phyloP scores from a whole-genome alignment of 768 basidiomycete genomes.

The Mycena albidolilacea region DNA sequence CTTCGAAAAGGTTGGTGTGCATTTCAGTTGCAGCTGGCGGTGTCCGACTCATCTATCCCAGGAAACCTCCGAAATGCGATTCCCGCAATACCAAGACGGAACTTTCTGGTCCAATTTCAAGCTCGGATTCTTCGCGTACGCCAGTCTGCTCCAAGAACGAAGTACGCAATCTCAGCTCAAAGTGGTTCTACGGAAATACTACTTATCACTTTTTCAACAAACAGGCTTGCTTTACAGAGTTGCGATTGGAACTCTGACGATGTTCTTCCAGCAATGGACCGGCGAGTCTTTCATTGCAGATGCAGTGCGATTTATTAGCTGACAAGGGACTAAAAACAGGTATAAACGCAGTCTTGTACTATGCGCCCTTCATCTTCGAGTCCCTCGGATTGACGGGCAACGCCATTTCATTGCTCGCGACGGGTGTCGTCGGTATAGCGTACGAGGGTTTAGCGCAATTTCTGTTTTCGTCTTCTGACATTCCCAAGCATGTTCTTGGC shows the following conservation, averaged over 20 bases:
- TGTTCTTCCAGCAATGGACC: constrained; percentile 91
- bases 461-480: not conserved
- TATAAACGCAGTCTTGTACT: constrained; percentile 83
- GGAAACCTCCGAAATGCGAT: constrained; percentile 69
- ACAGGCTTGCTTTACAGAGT: constrained; percentile 74
- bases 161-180: constrained; percentile 48
- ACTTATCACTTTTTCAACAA: constrained; percentile 40
- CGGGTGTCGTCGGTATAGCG: constrained; percentile 84
- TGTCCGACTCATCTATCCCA: not conserved
- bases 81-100: constrained; percentile 78
- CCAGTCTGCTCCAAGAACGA: constrained; percentile 69
- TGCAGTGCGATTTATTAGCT: not conserved
- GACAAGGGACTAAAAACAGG: constrained; percentile 52
- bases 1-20: constrained; percentile 65
- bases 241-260: constrained; percentile 70
- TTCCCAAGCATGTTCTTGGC: constrained; percentile 75
- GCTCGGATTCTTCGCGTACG: constrained; percentile 72
- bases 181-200: not conserved
- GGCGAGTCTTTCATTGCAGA: constrained; percentile 29
- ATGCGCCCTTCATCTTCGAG: constrained; percentile 80
- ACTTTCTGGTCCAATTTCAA: constrained; percentile 69
- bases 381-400: constrained; percentile 73
- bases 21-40: too few species aligned
- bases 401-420: constrained; percentile 65
- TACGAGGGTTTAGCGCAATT: constrained; percentile 50